Percentiles rank a stretch among this genome's conserved stretches.
Conservation (phyloP, 2,329 filamentous ascomycete species). For the Apiospora koreana region DNA sequence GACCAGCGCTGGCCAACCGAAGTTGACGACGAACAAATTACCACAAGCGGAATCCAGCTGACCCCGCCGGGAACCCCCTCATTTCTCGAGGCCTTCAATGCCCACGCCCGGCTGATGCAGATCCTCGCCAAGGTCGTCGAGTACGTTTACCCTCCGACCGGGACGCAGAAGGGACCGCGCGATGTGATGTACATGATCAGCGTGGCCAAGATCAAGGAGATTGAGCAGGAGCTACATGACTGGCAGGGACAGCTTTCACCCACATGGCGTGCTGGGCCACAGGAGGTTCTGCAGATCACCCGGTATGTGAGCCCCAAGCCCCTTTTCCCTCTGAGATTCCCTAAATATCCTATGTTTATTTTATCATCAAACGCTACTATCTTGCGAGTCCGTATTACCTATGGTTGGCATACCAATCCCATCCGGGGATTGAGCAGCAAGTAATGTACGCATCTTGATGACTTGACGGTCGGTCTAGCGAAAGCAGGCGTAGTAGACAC, state of each 20-base stretch:
- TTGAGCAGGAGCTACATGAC: slow-evolving; percentile 59
- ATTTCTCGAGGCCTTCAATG: slow-evolving; percentile 62
- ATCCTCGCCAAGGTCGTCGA: slow-evolving; percentile 62
- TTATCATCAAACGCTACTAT: background rate
- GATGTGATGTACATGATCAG: slow-evolving; percentile 57
- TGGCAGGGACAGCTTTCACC: slow-evolving; percentile 69
- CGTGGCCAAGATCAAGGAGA: slow-evolving; percentile 59
- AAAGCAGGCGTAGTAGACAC: too few relatives aligned
- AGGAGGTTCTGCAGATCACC: slow-evolving; percentile 69
- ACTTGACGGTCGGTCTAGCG: too few relatives aligned
- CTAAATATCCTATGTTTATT: background rate
- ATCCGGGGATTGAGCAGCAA: too few relatives aligned
- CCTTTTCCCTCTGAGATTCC: background rate
- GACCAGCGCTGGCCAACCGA: slow-evolving; percentile 63
- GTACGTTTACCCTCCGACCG: slow-evolving; percentile 62
- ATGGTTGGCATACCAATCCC: too few relatives aligned
- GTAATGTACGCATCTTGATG: too few relatives aligned
- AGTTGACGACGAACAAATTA: slow-evolving; percentile 66
- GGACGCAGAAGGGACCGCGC: slow-evolving; percentile 42
- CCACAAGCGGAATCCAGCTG: slow-evolving; percentile 50
- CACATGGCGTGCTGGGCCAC: slow-evolving; percentile 73
- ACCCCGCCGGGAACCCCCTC: slow-evolving; percentile 55
- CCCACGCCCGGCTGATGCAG: slow-evolving; percentile 59
- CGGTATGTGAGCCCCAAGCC: slow-evolving; percentile 52
- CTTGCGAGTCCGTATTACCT: too few relatives aligned